Base-by-base conservation (phyloP, 2,329 filamentous ascomycete genomes). In the Verticillium nubilum region DNA sequence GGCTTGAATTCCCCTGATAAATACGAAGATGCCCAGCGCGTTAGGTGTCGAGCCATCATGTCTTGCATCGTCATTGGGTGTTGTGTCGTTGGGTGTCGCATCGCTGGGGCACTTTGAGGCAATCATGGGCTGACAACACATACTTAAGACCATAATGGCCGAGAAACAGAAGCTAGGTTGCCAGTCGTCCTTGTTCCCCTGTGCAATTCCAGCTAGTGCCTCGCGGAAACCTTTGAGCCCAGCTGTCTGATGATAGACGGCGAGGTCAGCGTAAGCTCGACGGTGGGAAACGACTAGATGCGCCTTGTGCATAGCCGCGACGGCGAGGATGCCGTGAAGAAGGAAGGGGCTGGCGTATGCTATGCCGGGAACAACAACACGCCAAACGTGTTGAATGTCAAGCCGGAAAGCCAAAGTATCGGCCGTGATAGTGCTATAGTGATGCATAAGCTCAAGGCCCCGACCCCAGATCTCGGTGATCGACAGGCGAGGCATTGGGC, bases 111-210 rank as follows among this genome's bases (percentile, higher is more conserved):
- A 31, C 52, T 31, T 31, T 31, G 29, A 31, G 29, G 29, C 29
- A 31, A 31, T 31, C 3, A 31, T n/a, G 13, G 29, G 61, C 0
- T 57, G 5, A 2, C 25, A 58, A 4, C 52, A 27, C 0, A 69
- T 69, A 19, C 65, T 65, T 5, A 70, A 13, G 2, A 76, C 69
- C 56, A 71, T 72, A 4, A 71, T 72, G 13, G 76, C 75, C 58
- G 77, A 75, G 56, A 80, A 77, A 64, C 71, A 74, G 42, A 76
- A 73, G 37, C 74, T 67, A n/a, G 74, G 71, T 35, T 62, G 59
- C 64, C 66, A 68, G 52, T 63, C 67, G 2, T 61, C 57, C n/a
- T n/a, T n/a, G n/a, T n/a, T n/a, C n/a, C n/a, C n/a, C 6, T 63
- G 19, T 28, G 62, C 28, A 7, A 68, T 59, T 5, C 60, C 50